Evolutionary conservation across 805 yeast genomes (phyloP), one percentile per base, ranked within the genome.

Genomic region (Lipomyces chichibuensis): DNA sequence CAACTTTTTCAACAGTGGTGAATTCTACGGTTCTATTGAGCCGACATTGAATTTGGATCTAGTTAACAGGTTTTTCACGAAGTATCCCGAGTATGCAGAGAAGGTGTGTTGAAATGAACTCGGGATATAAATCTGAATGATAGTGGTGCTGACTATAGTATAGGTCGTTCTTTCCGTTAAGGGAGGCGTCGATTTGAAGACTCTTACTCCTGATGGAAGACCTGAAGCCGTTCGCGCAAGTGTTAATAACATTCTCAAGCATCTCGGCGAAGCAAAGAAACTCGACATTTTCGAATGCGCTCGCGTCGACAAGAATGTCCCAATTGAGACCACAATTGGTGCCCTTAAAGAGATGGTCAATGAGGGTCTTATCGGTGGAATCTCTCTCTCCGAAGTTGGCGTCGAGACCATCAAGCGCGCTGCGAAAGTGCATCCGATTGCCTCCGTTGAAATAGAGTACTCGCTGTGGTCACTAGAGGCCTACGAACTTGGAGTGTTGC

Each of bases 401-500:
- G 87, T 85, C 3, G 81, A 81, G 0, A 84, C 93, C 14, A 84
- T 93, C 67, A 75, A 77, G 33, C 84, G 84, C 69, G 93, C 95
- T 2, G 78, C 80, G 33, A 77, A 80, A 46, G 84, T 85, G 2
- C 75, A 77, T 53, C 88, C 87, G 53, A 82, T 91, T 64, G 82
- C 85, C 2, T 86, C 86, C 72, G 91, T 89, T 57, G 97, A 92
- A 79, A 82, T 89, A 55, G 98, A 92, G 77, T 84, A 88, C 67
- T 90, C 96, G 1, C 74, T 92, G 67, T 85, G 88, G 80, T 77
- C 86, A n/a, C 83, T 85, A 53, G 90, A 89, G 23, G 84, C 89
- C 46, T 73, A 85, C 46, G 67, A 76, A 1, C 85, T 89, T 74
- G 96, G 94, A 0, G 82, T 89, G 25, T 84, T 88, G 68, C 84